phyloP scores from a whole-genome alignment of 2,329 filamentous ascomycete genomes.

The Colletotrichum neosansevieriae region DNA sequence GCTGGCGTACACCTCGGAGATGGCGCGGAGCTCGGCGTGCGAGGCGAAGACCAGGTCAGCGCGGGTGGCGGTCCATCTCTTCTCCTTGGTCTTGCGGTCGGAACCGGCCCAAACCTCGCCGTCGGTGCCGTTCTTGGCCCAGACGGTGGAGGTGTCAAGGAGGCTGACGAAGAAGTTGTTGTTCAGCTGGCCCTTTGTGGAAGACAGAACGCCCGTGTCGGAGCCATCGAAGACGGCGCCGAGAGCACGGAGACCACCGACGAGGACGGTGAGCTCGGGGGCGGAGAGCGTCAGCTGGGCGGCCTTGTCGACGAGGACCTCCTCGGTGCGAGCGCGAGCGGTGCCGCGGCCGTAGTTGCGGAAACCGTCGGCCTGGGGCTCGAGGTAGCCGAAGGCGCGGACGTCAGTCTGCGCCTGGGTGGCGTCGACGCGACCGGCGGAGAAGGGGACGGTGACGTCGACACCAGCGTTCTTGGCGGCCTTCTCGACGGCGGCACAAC shows the following conservation, averaged over 20 bases:
- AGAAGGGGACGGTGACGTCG: constrained; percentile 75
- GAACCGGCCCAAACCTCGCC: constrained; percentile 71
- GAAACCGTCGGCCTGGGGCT: constrained; percentile 80
- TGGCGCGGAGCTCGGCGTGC: constrained; percentile 78
- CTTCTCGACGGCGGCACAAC: constrained; percentile 78
- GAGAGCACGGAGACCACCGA: constrained; percentile 79
- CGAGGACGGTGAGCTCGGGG: constrained; percentile 77
- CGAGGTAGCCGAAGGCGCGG: constrained; percentile 72
- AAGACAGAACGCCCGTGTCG: constrained; percentile 75
- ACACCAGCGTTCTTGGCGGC: constrained; percentile 64
- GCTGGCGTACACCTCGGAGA: constrained; percentile 77
- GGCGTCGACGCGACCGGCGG: constrained; percentile 78
- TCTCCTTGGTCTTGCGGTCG: constrained; percentile 73
- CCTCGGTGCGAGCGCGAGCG: constrained; percentile 72
- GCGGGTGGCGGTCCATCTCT: constrained; percentile 78
- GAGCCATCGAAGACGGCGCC: constrained; percentile 80
- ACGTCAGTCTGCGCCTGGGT: constrained; percentile 78
- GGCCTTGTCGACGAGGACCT: constrained; percentile 78
- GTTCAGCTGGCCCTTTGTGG: constrained; percentile 74
- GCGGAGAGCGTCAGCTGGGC: constrained; percentile 77
- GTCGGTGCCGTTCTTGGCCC: constrained; percentile 60
- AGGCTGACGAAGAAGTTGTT: constrained; percentile 89
- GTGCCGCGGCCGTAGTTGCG: constrained; percentile 79
- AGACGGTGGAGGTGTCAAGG: constrained; percentile 74
- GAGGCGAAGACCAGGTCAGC: constrained; percentile 79